phyloP scores from a whole-genome alignment of 352 stramenopile genomes.

The Globisporangium nodosum region DNA sequence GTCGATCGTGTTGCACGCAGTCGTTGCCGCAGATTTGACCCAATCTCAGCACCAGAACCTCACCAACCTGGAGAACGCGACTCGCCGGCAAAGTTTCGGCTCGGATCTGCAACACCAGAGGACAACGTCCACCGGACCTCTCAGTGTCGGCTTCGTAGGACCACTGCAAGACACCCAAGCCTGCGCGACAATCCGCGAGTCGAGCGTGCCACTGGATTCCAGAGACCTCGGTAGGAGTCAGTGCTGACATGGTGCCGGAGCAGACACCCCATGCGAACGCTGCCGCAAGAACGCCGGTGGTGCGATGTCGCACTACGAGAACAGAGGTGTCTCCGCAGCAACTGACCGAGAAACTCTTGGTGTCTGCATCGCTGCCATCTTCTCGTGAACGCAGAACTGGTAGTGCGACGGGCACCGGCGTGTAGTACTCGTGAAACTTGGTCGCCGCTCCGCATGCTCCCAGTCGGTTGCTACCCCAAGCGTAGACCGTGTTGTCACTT shows the following conservation, averaged over 20 bases:
- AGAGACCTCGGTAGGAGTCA: constrained; percentile 7
- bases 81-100: not conserved
- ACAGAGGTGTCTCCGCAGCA: constrained; percentile 24
- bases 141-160: not conserved
- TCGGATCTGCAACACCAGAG: constrained; percentile 1
- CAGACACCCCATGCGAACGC: constrained; percentile 23
- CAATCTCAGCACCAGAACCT: not conserved
- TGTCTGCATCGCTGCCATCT: not conserved
- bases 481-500: constrained; percentile 18
- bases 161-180: constrained; percentile 5
- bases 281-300: constrained; percentile 4
- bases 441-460: constrained; percentile 34
- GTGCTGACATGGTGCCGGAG: not conserved
- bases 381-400: not conserved
- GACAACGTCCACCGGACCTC: not conserved
- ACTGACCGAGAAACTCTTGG: constrained; percentile 5
- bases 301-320: constrained; percentile 1
- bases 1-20: not conserved
- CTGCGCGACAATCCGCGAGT: constrained; percentile 5
- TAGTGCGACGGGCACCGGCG: constrained; percentile 27
- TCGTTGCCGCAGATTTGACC: not conserved
- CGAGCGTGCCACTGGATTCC: constrained; percentile 1
- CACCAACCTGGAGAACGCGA: not conserved
- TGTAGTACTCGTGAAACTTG: constrained; percentile 40
- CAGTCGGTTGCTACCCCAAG: constrained; percentile 33